These are phyloP conservation scores for Cladosporium sphaerospermum DNA, from an alignment of 2,329 filamentous ascomycete genomes.

Conservation along the genomic window DNA sequence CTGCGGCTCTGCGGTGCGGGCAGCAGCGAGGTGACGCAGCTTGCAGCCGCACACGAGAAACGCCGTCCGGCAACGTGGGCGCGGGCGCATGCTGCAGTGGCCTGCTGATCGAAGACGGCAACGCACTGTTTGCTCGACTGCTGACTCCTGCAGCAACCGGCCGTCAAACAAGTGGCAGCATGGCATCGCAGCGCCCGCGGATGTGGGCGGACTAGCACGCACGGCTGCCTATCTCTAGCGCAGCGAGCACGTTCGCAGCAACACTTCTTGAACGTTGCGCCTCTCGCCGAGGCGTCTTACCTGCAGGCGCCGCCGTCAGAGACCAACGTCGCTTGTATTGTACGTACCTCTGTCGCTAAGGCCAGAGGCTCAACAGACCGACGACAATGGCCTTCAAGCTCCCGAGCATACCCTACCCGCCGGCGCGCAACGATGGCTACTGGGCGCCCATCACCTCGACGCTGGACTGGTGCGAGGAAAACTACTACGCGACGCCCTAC, in stretches of 20 bases:
- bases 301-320: not conserved
- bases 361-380: not conserved
- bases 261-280: not conserved
- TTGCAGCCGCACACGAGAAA: no score
- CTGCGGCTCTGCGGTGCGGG: conserved; percentile 1
- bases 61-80: not conserved
- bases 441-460: conserved; percentile 68
- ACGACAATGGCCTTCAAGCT: conserved; percentile 34
- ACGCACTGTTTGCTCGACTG: no score
- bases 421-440: conserved; percentile 27
- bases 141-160: no score
- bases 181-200: not conserved
- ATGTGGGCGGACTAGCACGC: conserved; percentile 1
- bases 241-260: conserved; percentile 2
- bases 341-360: conserved; percentile 1
- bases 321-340: not conserved
- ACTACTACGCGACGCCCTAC: conserved; percentile 69
- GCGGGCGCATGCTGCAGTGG: conserved; percentile 1
- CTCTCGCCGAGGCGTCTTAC: not conserved
- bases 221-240: conserved; percentile 8
- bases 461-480: conserved; percentile 77
- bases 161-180: not conserved
- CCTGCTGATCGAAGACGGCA: not conserved
- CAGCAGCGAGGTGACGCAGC: not conserved
- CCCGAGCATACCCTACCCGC: conserved; percentile 27